Conservation (phyloP, 2,329 filamentous ascomycete genomes). For the Scolecobasidium constrictum region DNA sequence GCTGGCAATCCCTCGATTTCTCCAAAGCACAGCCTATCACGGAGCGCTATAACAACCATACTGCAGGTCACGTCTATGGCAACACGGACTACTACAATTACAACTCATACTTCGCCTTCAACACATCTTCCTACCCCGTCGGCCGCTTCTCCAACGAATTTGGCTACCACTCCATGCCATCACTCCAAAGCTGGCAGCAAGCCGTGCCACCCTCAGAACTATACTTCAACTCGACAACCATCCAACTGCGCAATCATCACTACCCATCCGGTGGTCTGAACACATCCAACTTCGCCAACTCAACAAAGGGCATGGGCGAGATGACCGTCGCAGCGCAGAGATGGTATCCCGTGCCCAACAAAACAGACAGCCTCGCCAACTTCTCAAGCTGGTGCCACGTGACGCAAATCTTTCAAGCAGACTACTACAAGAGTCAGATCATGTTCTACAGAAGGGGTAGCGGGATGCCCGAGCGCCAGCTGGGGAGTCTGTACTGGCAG, state of each 20-base stretch:
- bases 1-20: slow-evolving; percentile 44
- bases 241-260: slow-evolving; percentile 50
- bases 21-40: slow-evolving; percentile 41
- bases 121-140: slow-evolving; percentile 44
- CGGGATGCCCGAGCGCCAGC: slow-evolving; percentile 44
- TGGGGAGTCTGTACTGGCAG: slow-evolving; percentile 54
- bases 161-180: slow-evolving; percentile 53
- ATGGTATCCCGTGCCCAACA: slow-evolving; percentile 48
- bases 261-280: slow-evolving; percentile 37
- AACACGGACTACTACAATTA: slow-evolving; percentile 54
- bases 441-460: slow-evolving; percentile 51
- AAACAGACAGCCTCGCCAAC: slow-evolving; percentile 42
- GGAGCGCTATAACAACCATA: slow-evolving; percentile 45
- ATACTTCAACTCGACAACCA: slow-evolving; percentile 44
- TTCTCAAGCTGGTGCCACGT: slow-evolving; percentile 52
- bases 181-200: slow-evolving; percentile 46
- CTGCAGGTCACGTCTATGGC: slow-evolving; percentile 43
- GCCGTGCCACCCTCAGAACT: slow-evolving; percentile 41
- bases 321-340: slow-evolving; percentile 46
- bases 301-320: slow-evolving; percentile 38
- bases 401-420: slow-evolving; percentile 54
- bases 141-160: slow-evolving; percentile 55
- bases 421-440: slow-evolving; percentile 50
- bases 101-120: slow-evolving; percentile 39
- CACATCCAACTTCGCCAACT: slow-evolving; percentile 34